Conservation (phyloP, 352 stramenopile genomes). For the Phytophthora capsici region DNA sequence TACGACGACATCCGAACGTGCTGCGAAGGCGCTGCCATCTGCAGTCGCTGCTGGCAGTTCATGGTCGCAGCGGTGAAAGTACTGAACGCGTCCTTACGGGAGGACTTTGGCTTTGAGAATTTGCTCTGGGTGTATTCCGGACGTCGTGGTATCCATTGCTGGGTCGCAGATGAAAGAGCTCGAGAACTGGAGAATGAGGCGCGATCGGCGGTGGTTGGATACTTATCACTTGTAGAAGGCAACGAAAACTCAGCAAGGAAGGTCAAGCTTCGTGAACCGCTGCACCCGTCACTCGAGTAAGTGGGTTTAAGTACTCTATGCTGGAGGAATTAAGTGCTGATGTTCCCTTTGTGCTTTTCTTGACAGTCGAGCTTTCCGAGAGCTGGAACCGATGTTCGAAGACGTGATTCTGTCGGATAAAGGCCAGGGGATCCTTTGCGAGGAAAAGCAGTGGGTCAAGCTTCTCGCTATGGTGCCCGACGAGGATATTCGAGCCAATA, state of each 20-base stretch:
- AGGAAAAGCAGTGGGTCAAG: slow-evolving; percentile 89
- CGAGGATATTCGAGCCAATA: slow-evolving; percentile 76
- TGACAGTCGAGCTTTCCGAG: slow-evolving; percentile 88
- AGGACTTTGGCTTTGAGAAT: slow-evolving; percentile 99
- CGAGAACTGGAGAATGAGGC: slow-evolving; percentile 96
- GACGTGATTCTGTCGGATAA: slow-evolving; percentile 89
- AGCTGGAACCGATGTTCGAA: slow-evolving; percentile 96
- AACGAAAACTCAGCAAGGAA: slow-evolving; percentile 91
- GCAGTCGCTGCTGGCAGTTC: slow-evolving; percentile 97
- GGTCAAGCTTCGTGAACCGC: slow-evolving; percentile 90
- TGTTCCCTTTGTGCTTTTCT: slow-evolving; percentile 3
- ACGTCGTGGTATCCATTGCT: slow-evolving; percentile 99
- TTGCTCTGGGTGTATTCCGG: slow-evolving; percentile 99
- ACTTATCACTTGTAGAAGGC: slow-evolving; percentile 94
- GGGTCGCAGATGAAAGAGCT: slow-evolving; percentile 97
- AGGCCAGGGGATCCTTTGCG: slow-evolving; percentile 93
- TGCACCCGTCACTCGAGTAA: slow-evolving; percentile 94
- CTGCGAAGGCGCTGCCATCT: slow-evolving; percentile 92
- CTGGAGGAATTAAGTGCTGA: slow-evolving; percentile 3
- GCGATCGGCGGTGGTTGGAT: slow-evolving; percentile 96
- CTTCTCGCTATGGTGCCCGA: slow-evolving; percentile 95
- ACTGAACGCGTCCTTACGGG: slow-evolving; percentile 87
- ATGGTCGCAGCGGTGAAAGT: slow-evolving; percentile 98
- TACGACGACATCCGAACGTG: slow-evolving; percentile 99
- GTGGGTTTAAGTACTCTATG: slow-evolving; percentile 15